Base-by-base conservation (phyloP, 2,329 filamentous ascomycete species). In the Fusarium acutatum region DNA sequence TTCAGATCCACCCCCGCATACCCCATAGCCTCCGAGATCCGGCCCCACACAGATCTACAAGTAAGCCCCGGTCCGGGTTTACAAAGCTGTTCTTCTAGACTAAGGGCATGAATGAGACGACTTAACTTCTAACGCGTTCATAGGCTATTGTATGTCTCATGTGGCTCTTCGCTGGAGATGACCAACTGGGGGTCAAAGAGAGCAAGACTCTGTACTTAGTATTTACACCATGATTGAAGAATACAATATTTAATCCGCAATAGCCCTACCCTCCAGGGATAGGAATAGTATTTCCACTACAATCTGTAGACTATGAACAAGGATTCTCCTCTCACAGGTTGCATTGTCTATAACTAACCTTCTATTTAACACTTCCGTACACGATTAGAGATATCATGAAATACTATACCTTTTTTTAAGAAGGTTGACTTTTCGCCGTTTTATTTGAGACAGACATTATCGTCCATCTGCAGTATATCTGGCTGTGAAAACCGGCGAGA, bases 21-120 rank as follows among this genome's bases (percentile, higher is more conserved):
- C 13, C n/a, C 30, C 34, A 32, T 30, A n/a, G 20, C 26, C 49
- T 58, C 56, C 41, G 50, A 37, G 18, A 32, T 41, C 50, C 67
- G 50, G 67, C 56, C 62, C 61, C 67, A 66, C 54, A 46, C 35
- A 52, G 37, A 60, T 49, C 49, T 56, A 35, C 24, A 34, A 26
- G 28, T 40, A 49, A 28, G n/a, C 34, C 26, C 65, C 53, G 52
- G 47, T 26, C 58, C 67, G 53, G 59, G 41, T 32, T 24, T n/a
- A 11, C n/a, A 59, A 38, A 43, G 24, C 17, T 34, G 40, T 40
- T 50, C n/a, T 40, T 50, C n/a, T 50, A 20, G 41, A 41, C 44
- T 49, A 22, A 50, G 28, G 12, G 37, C 26, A 30, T 32, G 28
- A 30, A 41, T 41, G 40, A 53, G 50, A 37, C 14, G 24, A 17